A percentile compares a stretch with the other conserved stretches of the same genome.
These are phyloP conservation scores for Phytopythium cucurbitacearum DNA, from an alignment of 352 stramenopile genomes.

Conservation along the genomic window DNA sequence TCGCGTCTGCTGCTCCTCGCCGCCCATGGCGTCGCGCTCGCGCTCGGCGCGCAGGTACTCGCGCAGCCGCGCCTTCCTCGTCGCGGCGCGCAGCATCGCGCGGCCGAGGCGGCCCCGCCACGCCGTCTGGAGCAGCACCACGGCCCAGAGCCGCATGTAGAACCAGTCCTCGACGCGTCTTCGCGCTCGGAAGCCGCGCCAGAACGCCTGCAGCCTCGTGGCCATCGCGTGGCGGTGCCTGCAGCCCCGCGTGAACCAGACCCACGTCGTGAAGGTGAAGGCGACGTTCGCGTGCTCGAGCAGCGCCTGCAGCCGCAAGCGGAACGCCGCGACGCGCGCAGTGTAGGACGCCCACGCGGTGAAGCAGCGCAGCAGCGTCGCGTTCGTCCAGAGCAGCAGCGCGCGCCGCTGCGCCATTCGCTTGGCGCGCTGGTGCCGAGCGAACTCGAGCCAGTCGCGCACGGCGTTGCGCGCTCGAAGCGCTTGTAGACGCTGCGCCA, in stretches of 20 bases:
- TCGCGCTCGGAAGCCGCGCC: conserved; percentile 42
- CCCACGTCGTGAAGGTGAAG: conserved; percentile 48
- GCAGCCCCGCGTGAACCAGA: conserved; percentile 26
- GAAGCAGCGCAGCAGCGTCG: conserved; percentile 53
- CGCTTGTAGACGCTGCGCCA: conserved; percentile 40
- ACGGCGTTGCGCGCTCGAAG: conserved; percentile 38
- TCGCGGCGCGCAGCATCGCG: conserved; percentile 42
- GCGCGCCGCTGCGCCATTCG: conserved; percentile 49
- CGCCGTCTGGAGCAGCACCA: conserved; percentile 62
- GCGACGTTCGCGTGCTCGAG: conserved; percentile 47
- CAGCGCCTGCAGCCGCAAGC: conserved; percentile 32
- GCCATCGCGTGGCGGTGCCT: conserved; percentile 27
- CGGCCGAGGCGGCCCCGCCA: conserved; percentile 60
- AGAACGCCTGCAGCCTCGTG: conserved; percentile 55
- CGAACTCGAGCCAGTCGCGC: conserved; percentile 62
- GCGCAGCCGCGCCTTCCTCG: conserved; percentile 48
- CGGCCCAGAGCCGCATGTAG: conserved; percentile 56
- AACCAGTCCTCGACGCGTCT: conserved; percentile 54
- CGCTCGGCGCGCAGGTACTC: conserved; percentile 68
- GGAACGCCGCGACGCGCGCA: conserved; percentile 34
- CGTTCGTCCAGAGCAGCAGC: conserved; percentile 63
- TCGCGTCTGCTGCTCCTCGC: conserved; percentile 33
- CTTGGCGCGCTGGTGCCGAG: conserved; percentile 40
- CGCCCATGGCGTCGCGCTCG: conserved; percentile 51
- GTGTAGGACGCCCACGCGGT: conserved; percentile 39